Evolutionary conservation across 2,329 filamentous ascomycete species (phyloP).

Genomic region (Trichoderma lentiforme): DNA sequence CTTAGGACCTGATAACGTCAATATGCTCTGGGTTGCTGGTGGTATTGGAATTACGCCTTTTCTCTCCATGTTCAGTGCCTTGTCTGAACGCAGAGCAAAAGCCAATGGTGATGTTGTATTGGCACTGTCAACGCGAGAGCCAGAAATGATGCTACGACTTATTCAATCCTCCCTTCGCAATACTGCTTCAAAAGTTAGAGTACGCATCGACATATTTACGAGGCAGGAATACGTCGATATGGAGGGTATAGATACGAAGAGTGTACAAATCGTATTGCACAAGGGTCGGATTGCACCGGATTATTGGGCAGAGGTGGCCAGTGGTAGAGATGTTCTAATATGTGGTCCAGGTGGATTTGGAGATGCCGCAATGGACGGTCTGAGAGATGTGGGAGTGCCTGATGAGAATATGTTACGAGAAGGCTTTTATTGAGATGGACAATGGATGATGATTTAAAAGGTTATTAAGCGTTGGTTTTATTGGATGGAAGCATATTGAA

Average conservation of each 20-base stretch:
- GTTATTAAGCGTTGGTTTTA: neutral
- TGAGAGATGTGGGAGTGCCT: neutral
- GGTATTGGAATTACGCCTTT: conserved; percentile 19
- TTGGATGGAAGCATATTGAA: neutral
- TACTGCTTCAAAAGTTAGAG: neutral
- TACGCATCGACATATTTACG: conserved; percentile 13
- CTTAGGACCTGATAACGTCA: neutral
- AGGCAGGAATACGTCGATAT: neutral
- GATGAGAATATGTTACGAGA: conserved; percentile 9
- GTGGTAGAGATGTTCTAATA: conserved; percentile 10
- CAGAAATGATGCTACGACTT: conserved; percentile 13
- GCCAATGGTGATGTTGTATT: conserved; percentile 8
- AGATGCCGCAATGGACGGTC: conserved; percentile 8
- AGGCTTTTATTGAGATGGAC: conserved; percentile 3
- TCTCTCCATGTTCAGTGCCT: conserved; percentile 15
- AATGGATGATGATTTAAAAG: neutral
- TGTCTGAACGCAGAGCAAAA: conserved; percentile 2
- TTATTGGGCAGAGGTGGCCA: conserved; percentile 5
- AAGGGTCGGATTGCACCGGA: neutral
- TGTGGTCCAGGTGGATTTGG: conserved; percentile 15
- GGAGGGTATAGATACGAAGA: neutral
- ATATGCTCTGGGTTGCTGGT: conserved; percentile 17
- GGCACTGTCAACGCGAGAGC: conserved; percentile 13
- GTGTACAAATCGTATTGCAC: neutral
- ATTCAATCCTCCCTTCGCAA: conserved; percentile 2